Evolutionary conservation across 1,284 basidiomycete genomes (phyloP).

Genomic region (Tetrapyrgos nigripes): DNA sequence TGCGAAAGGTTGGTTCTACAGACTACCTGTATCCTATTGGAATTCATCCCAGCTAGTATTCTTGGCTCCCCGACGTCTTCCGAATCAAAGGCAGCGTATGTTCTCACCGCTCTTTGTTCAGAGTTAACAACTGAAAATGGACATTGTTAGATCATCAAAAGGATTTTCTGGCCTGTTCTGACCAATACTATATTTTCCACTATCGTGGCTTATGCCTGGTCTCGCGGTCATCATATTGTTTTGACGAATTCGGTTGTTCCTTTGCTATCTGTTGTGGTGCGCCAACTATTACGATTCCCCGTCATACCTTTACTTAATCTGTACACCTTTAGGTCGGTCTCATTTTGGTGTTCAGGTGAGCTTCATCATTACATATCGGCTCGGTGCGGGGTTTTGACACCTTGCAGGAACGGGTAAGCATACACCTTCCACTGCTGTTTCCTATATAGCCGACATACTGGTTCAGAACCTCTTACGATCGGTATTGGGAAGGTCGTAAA

Average conservation of each 20-base stretch:
- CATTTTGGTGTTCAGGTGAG: constrained; percentile 77
- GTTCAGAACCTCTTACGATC: constrained; percentile 77
- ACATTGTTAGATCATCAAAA: constrained; percentile 59
- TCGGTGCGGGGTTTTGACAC: constrained; percentile 7
- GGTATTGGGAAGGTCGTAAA: constrained; percentile 87
- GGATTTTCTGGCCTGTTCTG: constrained; percentile 80
- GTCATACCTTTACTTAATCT: constrained; percentile 11
- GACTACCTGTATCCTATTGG: no score
- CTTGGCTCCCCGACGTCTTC: constrained; percentile 89
- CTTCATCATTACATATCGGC: constrained; percentile 5
- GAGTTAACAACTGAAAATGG: constrained; percentile 4
- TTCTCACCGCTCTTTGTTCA: constrained; percentile 15
- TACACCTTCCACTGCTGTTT: neutral
- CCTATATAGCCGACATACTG: constrained; percentile 5
- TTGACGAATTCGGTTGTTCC: constrained; percentile 83
- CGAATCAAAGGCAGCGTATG: constrained; percentile 79
- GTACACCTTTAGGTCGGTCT: constrained; percentile 63
- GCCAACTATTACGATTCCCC: constrained; percentile 36
- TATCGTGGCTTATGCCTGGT: constrained; percentile 62
- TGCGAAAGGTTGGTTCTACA: constrained; percentile 54
- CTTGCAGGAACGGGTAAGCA: constrained; percentile 45
- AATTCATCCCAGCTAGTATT: constrained; percentile 60
- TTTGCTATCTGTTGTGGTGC: constrained; percentile 87
- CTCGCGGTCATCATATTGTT: constrained; percentile 57
- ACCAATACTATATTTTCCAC: constrained; percentile 82